phyloP scores from a whole-genome alignment of 1,284 basidiomycete genomes.

The Porodaedalea pini region DNA sequence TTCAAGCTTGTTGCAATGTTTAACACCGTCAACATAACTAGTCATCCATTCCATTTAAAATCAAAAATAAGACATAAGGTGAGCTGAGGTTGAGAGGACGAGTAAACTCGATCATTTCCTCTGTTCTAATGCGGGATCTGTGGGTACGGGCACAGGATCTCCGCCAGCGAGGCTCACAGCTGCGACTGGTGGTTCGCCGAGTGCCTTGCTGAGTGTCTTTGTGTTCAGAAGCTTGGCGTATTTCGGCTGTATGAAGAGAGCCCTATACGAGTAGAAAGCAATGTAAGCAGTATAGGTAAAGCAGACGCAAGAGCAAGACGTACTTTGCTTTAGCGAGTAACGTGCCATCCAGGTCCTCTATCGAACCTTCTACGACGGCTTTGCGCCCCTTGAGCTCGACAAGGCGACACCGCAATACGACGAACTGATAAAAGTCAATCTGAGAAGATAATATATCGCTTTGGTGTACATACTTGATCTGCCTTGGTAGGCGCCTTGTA shows the following conservation, averaged over 20 bases:
- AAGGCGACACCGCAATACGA: slow-evolving; percentile 67
- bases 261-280: slow-evolving; percentile 32
- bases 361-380: slow-evolving; percentile 61
- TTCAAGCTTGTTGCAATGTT: too few relatives aligned
- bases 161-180: slow-evolving; percentile 6
- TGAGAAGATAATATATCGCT: background rate
- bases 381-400: slow-evolving; percentile 74
- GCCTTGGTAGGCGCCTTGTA: slow-evolving; percentile 82
- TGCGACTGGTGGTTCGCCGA: slow-evolving; percentile 28
- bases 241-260: slow-evolving; percentile 61
- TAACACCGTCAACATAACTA: too few relatives aligned
- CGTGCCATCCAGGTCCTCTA: slow-evolving; percentile 78
- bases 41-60: too few relatives aligned
- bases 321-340: slow-evolving; percentile 79
- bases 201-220: slow-evolving; percentile 27
- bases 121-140: background rate
- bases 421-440: slow-evolving; percentile 44
- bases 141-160: slow-evolving; percentile 9
- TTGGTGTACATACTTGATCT: slow-evolving; percentile 57
- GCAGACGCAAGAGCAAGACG: slow-evolving; percentile 26
- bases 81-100: too few relatives aligned
- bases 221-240: slow-evolving; percentile 54
- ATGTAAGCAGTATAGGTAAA: background rate
- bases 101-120: background rate
- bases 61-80: too few relatives aligned